A percentile compares a stretch with the other conserved stretches of the same genome.
Conservation (phyloP, 2,329 filamentous ascomycete genomes). For the Ophiostoma novo-ulmi region DNA sequence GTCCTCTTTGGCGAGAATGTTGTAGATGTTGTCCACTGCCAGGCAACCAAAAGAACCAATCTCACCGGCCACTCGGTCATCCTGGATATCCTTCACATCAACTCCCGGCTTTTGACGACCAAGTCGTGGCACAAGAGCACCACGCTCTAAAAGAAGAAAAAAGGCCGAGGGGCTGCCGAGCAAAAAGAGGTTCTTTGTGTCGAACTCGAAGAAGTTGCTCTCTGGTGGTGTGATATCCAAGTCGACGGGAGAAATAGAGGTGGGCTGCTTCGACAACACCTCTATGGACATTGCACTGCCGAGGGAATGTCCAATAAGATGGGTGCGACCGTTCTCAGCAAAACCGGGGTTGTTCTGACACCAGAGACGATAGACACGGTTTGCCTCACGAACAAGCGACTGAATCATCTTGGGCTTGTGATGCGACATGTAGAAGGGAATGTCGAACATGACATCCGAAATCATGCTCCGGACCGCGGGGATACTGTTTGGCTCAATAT, state of each 20-base stretch:
- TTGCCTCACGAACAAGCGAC: constrained; percentile 83
- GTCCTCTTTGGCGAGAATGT: constrained; percentile 67
- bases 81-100: constrained; percentile 55
- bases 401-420: constrained; percentile 94
- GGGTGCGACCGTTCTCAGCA: constrained; percentile 71
- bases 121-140: constrained; percentile 65
- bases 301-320: constrained; percentile 87
- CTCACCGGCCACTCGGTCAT: constrained; percentile 64
- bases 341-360: constrained; percentile 90
- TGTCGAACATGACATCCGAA: constrained; percentile 96
- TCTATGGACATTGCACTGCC: constrained; percentile 94
- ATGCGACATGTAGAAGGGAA: constrained; percentile 94
- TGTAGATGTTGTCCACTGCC: constrained; percentile 94
- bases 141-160: constrained; percentile 80
- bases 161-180: constrained; percentile 88
- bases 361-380: constrained; percentile 93
- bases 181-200: constrained; percentile 83
- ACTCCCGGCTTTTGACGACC: constrained; percentile 71
- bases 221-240: constrained; percentile 39
- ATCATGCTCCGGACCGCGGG: constrained; percentile 91
- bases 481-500: constrained; percentile 87
- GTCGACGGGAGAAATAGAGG: constrained; percentile 51
- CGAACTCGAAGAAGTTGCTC: constrained; percentile 69
- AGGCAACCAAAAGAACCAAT: constrained; percentile 80
- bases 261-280: constrained; percentile 84